Evolutionary conservation across 2,329 filamentous ascomycete genomes (phyloP).

Genomic region (Hypoxylon sp.): DNA sequence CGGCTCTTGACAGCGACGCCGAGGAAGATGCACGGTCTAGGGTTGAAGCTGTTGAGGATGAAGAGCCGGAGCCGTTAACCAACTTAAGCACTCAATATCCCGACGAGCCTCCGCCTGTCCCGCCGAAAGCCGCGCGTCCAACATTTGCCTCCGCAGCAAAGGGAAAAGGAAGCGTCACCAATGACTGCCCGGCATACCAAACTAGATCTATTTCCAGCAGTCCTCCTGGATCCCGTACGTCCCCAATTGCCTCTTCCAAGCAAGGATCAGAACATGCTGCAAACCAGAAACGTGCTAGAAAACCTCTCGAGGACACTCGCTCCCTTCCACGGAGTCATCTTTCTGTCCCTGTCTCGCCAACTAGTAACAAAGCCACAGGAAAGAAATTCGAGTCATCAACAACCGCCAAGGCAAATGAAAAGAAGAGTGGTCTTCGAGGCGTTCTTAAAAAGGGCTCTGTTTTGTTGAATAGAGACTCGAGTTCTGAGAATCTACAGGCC

Average conservation of each 20-base stretch:
- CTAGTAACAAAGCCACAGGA: slow-evolving; percentile 48
- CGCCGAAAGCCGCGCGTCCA: slow-evolving; percentile 48
- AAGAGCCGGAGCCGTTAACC: slow-evolving; percentile 32
- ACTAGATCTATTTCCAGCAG: slow-evolving; percentile 37
- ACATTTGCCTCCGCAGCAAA: slow-evolving; percentile 44
- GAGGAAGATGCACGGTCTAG: slow-evolving; percentile 48
- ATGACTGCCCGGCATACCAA: slow-evolving; percentile 20
- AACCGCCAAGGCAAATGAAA: slow-evolving; percentile 57
- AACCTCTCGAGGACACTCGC: slow-evolving; percentile 53
- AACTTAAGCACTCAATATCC: slow-evolving; percentile 12
- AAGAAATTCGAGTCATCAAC: slow-evolving; percentile 52
- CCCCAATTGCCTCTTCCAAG: slow-evolving; percentile 47
- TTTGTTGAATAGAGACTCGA: slow-evolving; percentile 65
- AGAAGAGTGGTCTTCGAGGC: slow-evolving; percentile 64
- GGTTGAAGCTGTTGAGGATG: slow-evolving; percentile 50
- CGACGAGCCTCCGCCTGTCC: slow-evolving; percentile 46
- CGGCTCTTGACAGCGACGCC: slow-evolving; percentile 56
- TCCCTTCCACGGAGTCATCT: slow-evolving; percentile 45
- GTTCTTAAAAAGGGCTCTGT: slow-evolving; percentile 67
- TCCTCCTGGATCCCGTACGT: slow-evolving; percentile 40
- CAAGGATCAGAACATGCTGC: slow-evolving; percentile 56
- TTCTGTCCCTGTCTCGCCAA: slow-evolving; percentile 42
- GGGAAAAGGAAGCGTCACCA: slow-evolving; percentile 14
- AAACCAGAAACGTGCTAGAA: slow-evolving; percentile 65
- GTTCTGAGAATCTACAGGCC: slow-evolving; percentile 49